phyloP scores from a whole-genome alignment of 192 early-diverging fungal species.

The Linnemannia exigua region DNA sequence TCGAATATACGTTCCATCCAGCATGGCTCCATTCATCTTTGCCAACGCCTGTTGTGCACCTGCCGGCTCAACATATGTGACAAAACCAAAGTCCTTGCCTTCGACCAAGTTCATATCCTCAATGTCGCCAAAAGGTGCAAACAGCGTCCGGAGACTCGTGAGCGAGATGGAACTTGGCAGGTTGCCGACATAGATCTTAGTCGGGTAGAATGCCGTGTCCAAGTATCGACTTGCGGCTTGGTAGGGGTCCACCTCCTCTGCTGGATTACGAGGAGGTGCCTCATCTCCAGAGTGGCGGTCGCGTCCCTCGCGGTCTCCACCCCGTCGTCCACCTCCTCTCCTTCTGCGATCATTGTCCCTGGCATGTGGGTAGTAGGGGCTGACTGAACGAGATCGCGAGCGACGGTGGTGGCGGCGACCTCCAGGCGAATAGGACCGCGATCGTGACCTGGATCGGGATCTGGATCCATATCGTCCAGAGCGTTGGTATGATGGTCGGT shows the following conservation, averaged over 20 bases:
- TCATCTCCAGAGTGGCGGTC: conserved; percentile 42
- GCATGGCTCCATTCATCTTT: conserved; percentile 59
- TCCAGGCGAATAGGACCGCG: conserved; percentile 28
- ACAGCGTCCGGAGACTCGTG: conserved; percentile 45
- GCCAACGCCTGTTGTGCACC: conserved; percentile 59
- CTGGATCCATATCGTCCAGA: conserved; percentile 35
- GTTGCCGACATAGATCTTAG: conserved; percentile 67
- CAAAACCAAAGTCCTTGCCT: conserved; percentile 67
- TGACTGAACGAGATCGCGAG: conserved; percentile 44
- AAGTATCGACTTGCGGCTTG: conserved; percentile 62
- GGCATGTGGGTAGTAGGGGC: conserved; percentile 42
- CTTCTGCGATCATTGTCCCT: conserved; percentile 32
- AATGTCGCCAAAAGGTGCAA: conserved; percentile 62
- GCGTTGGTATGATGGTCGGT: conserved; percentile 18
- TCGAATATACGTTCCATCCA: conserved; percentile 46
- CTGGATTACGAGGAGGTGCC: conserved; percentile 12
- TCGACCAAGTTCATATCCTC: conserved; percentile 64
- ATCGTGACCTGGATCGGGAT: conserved; percentile 35
- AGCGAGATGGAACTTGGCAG: conserved; percentile 46
- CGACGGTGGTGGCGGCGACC: conserved; percentile 29
- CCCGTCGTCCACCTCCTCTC: conserved; percentile 29
- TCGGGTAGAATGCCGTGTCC: conserved; percentile 66
- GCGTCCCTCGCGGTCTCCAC: conserved; percentile 27
- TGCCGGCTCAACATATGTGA: conserved; percentile 60
- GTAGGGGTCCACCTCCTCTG: conserved; percentile 52